A percentile compares a stretch with the other conserved stretches of the same genome.
Evolutionary conservation across 371 early-diverging fungal species (phyloP).

Genomic region (Dichotomocladium elegans): DNA sequence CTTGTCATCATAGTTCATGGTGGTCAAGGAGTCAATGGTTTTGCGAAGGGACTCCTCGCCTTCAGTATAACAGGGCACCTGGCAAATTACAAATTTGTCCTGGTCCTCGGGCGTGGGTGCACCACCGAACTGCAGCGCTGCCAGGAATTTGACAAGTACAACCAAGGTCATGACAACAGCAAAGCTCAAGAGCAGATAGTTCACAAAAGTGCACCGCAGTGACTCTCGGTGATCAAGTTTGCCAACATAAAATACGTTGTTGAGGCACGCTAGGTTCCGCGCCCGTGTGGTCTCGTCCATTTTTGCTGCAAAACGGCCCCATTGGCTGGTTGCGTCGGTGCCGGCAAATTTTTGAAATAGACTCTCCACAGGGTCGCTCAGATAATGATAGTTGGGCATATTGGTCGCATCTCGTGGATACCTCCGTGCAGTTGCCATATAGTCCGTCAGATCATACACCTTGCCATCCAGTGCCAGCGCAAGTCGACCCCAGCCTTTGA

Average conservation of each 20-base stretch:
- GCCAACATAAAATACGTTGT: slow-evolving; percentile 81
- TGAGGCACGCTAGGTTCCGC: slow-evolving; percentile 59
- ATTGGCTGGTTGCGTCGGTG: slow-evolving; percentile 31
- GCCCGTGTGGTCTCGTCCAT: slow-evolving; percentile 24
- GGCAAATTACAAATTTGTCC: slow-evolving; percentile 85
- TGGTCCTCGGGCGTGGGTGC: slow-evolving; percentile 78
- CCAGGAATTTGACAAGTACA: slow-evolving; percentile 86
- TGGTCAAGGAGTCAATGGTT: slow-evolving; percentile 89
- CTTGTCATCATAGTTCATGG: slow-evolving; percentile 78
- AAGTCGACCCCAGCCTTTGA: slow-evolving; percentile 24
- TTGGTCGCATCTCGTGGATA: slow-evolving; percentile 21
- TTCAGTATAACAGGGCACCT: slow-evolving; percentile 90
- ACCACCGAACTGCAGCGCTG: slow-evolving; percentile 84
- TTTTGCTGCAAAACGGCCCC: slow-evolving; percentile 48
- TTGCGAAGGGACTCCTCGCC: slow-evolving; percentile 79
- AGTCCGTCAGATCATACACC: slow-evolving; percentile 58
- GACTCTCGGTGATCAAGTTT: slow-evolving; percentile 80
- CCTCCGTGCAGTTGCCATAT: slow-evolving; percentile 36
- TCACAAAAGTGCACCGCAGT: slow-evolving; percentile 78
- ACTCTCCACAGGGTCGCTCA: slow-evolving; percentile 28
- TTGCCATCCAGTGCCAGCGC: slow-evolving; percentile 56
- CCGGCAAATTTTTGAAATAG: slow-evolving; percentile 40
- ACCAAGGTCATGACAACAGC: slow-evolving; percentile 78
- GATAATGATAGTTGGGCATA: slow-evolving; percentile 32
- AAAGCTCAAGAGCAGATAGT: slow-evolving; percentile 79